Conservation (phyloP, 2,329 filamentous ascomycete genomes). For the Trichoderma sp. region DNA sequence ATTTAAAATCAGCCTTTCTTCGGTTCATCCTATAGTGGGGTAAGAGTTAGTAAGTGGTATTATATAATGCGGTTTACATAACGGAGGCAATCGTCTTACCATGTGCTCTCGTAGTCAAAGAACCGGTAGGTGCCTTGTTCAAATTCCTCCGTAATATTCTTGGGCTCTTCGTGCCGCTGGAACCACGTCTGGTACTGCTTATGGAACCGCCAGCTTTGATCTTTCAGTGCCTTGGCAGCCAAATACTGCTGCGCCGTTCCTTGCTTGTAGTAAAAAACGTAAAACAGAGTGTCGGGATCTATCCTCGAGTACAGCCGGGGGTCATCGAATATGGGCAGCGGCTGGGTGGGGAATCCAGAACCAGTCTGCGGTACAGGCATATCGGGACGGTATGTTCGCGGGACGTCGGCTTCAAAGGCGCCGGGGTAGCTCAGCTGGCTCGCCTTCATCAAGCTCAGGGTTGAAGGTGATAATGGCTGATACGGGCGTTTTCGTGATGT, state of each 20-base stretch:
- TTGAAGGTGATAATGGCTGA: slow-evolving; percentile 62
- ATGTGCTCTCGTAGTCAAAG: slow-evolving; percentile 99
- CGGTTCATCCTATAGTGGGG: slow-evolving; percentile 87
- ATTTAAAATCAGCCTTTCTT: slow-evolving; percentile 96
- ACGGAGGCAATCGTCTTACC: slow-evolving; percentile 58
- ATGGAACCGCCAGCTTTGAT: slow-evolving; percentile 98
- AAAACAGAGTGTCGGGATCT: slow-evolving; percentile 95
- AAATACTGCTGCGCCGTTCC: slow-evolving; percentile 94
- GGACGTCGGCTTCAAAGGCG: slow-evolving; percentile 75
- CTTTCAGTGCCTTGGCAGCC: slow-evolving; percentile 94
- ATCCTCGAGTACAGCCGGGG: slow-evolving; percentile 83
- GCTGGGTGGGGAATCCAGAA: slow-evolving; percentile 87
- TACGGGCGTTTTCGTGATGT: slow-evolving; percentile 70
- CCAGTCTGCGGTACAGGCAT: slow-evolving; percentile 73
- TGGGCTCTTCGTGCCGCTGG: slow-evolving; percentile 95
- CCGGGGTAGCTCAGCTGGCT: slow-evolving; percentile 77
- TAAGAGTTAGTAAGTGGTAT: not conserved
- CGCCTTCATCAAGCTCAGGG: slow-evolving; percentile 72
- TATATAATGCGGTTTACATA: not conserved
- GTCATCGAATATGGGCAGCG: slow-evolving; percentile 89
- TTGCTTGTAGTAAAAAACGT: slow-evolving; percentile 98
- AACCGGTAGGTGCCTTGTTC: slow-evolving; percentile 99
- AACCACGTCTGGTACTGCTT: slow-evolving; percentile 99
- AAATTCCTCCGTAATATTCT: slow-evolving; percentile 97
- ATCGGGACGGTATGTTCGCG: slow-evolving; percentile 81